These are phyloP conservation scores for Fusarium equiseti DNA, from an alignment of 2,329 filamentous ascomycete species.

Conservation along the genomic window DNA sequence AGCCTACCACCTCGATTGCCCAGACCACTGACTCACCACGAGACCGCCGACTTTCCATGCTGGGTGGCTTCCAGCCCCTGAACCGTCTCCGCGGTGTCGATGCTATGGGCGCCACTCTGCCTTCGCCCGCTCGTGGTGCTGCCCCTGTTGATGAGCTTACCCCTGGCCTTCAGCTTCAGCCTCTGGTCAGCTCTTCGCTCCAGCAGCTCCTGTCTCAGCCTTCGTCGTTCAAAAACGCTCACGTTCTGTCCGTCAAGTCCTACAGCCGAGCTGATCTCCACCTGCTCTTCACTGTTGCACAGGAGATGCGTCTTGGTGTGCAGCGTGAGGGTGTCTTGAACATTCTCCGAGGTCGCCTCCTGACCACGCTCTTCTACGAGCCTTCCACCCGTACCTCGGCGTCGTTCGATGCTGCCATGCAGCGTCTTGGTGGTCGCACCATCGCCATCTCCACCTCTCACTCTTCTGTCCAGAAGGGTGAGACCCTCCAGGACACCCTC, in stretches of 20 bases:
- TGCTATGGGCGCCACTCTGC: conserved; percentile 27
- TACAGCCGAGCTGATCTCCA: conserved; percentile 91
- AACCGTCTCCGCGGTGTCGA: conserved; percentile 50
- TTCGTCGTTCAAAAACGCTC: conserved; percentile 88
- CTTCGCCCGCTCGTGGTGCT: conserved; percentile 42
- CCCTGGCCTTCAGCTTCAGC: conserved; percentile 61
- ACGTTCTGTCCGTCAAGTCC: conserved; percentile 92
- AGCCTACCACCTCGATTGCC: conserved; percentile 60
- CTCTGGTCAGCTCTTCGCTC: conserved; percentile 70
- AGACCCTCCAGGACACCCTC: conserved; percentile 92
- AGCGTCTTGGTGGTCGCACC: conserved; percentile 90
- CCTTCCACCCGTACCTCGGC: conserved; percentile 95
- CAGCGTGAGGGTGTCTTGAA: conserved; percentile 92
- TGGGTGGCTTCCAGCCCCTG: conserved; percentile 48
- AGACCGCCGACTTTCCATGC: conserved; percentile 50
- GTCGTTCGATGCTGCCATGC: conserved; percentile 98
- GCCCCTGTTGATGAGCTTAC: conserved; percentile 60
- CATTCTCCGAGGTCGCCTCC: conserved; percentile 84
- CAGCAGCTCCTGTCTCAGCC: conserved; percentile 77
- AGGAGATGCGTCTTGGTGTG: conserved; percentile 96
- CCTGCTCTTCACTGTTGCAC: conserved; percentile 93
- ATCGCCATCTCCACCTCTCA: conserved; percentile 84
- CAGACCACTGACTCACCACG: conserved; percentile 54
- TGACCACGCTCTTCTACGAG: conserved; percentile 97
- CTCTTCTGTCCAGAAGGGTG: conserved; percentile 94